Conservation (phyloP, 805 yeast species). For the Ogataea pini region DNA sequence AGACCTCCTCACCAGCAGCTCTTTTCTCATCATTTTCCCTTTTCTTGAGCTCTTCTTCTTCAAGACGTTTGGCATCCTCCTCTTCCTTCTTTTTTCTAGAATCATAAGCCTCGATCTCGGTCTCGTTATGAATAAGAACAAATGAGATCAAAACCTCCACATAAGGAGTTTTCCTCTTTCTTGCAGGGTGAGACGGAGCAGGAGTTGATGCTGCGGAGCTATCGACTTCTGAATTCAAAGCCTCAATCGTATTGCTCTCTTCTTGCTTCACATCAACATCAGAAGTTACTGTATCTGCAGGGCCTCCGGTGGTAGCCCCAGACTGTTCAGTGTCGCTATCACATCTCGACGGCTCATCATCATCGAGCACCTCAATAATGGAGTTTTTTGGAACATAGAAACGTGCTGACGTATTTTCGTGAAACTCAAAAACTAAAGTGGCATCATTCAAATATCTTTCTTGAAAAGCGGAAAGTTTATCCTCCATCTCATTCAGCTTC, state of each 20-base stretch:
- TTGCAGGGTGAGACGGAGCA: slow-evolving; percentile 12
- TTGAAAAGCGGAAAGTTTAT: slow-evolving; percentile 72
- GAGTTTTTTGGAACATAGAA: slow-evolving; percentile 76
- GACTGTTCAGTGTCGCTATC: slow-evolving; percentile 15
- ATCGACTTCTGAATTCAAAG: slow-evolving; percentile 8
- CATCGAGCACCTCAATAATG: slow-evolving; percentile 56
- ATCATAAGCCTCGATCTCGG: slow-evolving; percentile 50
- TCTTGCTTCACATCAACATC: slow-evolving; percentile 4
- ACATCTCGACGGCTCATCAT: slow-evolving; percentile 33
- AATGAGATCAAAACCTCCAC: slow-evolving; percentile 50
- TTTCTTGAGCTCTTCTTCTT: slow-evolving; percentile 33
- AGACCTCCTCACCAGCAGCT: slow-evolving; percentile 29
- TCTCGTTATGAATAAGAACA: slow-evolving; percentile 50
- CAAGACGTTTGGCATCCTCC: slow-evolving; percentile 14
- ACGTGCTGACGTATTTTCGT: slow-evolving; percentile 75
- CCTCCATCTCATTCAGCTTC: slow-evolving; percentile 42
- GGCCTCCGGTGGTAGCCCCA: neutral
- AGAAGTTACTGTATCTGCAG: neutral
- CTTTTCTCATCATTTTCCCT: slow-evolving; percentile 21
- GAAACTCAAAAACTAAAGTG: slow-evolving; percentile 79
- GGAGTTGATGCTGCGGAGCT: slow-evolving; percentile 15
- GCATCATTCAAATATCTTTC: slow-evolving; percentile 69
- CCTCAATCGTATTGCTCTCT: slow-evolving; percentile 2
- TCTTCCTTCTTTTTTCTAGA: slow-evolving; percentile 28
- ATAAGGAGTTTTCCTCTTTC: slow-evolving; percentile 22